Percentiles rank a stretch among this genome's conserved stretches.
Conservation (phyloP, 768 basidiomycete genomes). For the Hemileccinum impolitum region DNA sequence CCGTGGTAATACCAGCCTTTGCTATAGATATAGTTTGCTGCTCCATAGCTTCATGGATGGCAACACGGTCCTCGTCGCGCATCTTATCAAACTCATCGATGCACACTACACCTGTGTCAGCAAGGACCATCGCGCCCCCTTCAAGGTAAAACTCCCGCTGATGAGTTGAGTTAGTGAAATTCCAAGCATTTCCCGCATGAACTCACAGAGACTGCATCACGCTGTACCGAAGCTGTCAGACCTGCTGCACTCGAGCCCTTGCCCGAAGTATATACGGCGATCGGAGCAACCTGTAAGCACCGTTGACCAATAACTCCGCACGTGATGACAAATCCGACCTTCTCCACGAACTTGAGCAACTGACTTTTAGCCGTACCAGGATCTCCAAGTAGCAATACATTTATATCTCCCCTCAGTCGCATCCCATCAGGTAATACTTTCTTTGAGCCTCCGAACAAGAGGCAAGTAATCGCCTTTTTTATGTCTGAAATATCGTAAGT, state of each 20-base stretch:
- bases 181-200: background rate
- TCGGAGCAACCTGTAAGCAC: constrained; percentile 77
- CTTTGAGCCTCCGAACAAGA: constrained; percentile 97
- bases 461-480: constrained; percentile 94
- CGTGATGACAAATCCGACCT: constrained; percentile 41
- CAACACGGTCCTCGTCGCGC: constrained; percentile 98
- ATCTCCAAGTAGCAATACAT: constrained; percentile 93
- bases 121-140: constrained; percentile 98
- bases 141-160: constrained; percentile 98
- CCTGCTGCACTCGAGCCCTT: constrained; percentile 99
- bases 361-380: constrained; percentile 99
- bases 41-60: constrained; percentile 99
- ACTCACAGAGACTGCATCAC: constrained; percentile 85
- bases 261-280: constrained; percentile 97
- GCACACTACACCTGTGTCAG: constrained; percentile 97
- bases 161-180: constrained; percentile 6
- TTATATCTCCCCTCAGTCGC: constrained; percentile 96
- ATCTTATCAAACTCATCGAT: constrained; percentile 99
- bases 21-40: constrained; percentile 99
- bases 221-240: constrained; percentile 95
- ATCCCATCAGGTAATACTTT: constrained; percentile 97
- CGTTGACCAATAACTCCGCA: background rate
- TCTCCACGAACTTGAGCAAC: constrained; percentile 97
- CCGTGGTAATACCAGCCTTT: constrained; percentile 98
- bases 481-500: constrained; percentile 64